Conservation (phyloP, 164 flowering plant species). For the Santalum album region DNA sequence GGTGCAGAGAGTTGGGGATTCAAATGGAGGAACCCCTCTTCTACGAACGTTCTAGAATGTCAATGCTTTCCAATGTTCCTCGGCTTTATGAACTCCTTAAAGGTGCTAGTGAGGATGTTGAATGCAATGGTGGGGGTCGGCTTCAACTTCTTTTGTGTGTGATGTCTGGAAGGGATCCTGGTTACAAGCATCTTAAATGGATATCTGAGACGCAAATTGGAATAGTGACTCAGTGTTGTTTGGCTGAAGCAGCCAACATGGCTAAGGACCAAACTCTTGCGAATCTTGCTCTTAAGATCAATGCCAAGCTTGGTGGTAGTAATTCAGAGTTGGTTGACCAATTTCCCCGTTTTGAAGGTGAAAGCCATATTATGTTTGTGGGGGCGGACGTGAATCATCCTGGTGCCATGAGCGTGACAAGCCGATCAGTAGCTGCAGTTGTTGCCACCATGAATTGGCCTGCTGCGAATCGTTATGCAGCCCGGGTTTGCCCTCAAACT, state of each 20-base stretch:
- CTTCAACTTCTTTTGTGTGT: constrained; percentile 56
- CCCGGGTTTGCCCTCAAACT: constrained; percentile 41
- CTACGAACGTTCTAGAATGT: constrained; percentile 19
- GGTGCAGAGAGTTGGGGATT: constrained; percentile 32
- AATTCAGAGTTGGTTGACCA: constrained; percentile 45
- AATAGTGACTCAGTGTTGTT: constrained; percentile 62
- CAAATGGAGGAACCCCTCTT: constrained; percentile 27
- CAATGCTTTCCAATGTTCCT: constrained; percentile 14
- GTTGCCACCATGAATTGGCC: constrained; percentile 83
- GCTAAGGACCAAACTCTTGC: constrained; percentile 50
- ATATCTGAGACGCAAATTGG: constrained; percentile 65
- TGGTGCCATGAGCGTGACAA: constrained; percentile 19
- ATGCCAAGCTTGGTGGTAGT: constrained; percentile 84
- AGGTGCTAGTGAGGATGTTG: constrained; percentile 3
- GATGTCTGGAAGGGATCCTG: constrained; percentile 43
- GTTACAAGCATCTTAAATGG: constrained; percentile 68
- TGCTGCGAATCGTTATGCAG: constrained; percentile 63
- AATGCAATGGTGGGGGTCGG: not conserved
- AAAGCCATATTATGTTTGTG: constrained; percentile 52
- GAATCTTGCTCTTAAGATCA: constrained; percentile 70
- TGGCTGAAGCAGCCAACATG: constrained; percentile 28
- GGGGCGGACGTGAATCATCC: constrained; percentile 96
- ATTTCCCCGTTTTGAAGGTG: constrained; percentile 33
- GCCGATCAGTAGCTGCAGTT: constrained; percentile 78
- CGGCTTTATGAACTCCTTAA: constrained; percentile 27